Evolutionary conservation across 306 rosid genomes (phyloP).

Genomic region (Hippophae rhamnoides): DNA sequence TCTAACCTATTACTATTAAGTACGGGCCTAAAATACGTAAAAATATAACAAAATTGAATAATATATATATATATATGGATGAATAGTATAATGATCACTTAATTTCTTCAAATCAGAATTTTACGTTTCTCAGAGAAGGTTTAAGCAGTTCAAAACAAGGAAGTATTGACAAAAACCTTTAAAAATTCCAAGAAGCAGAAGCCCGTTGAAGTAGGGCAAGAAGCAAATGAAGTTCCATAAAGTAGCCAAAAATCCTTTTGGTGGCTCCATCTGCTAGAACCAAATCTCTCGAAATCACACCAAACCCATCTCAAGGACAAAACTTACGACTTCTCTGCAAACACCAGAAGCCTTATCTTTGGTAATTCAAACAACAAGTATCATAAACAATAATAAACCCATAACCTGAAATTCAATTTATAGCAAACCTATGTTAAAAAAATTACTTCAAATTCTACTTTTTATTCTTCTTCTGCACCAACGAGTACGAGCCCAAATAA

Average conservation of each 20-base stretch:
- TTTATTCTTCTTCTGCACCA: conserved; percentile 12
- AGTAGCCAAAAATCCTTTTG: conserved; percentile 50
- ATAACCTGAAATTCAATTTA: conserved; percentile 17
- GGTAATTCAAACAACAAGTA: conserved; percentile 6
- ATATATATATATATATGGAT: too few relatives aligned
- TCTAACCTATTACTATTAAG: too few relatives aligned
- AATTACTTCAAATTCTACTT: conserved; percentile 13
- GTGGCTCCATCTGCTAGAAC: conserved; percentile 63
- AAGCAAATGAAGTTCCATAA: conserved; percentile 62
- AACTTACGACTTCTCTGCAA: conserved; percentile 15
- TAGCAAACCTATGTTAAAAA: conserved; percentile 13
- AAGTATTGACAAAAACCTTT: conserved; percentile 48
- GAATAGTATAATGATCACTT: not conserved
- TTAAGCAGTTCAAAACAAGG: conserved; percentile 3
- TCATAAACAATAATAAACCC: conserved; percentile 17
- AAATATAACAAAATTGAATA: too few relatives aligned
- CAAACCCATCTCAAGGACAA: conserved; percentile 23
- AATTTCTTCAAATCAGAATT: not conserved
- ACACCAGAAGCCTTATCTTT: conserved; percentile 6
- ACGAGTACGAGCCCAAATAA: too few relatives aligned
- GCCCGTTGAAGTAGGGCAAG: conserved; percentile 82
- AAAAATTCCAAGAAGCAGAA: conserved; percentile 60
- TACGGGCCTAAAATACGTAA: too few relatives aligned
- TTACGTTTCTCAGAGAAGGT: not conserved
- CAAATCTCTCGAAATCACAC: conserved; percentile 38